A percentile compares a stretch with the other conserved stretches of the same genome.
These are phyloP conservation scores for Neofusicoccum parvum DNA, from an alignment of 2,329 filamentous ascomycete species.

Conservation along the genomic window DNA sequence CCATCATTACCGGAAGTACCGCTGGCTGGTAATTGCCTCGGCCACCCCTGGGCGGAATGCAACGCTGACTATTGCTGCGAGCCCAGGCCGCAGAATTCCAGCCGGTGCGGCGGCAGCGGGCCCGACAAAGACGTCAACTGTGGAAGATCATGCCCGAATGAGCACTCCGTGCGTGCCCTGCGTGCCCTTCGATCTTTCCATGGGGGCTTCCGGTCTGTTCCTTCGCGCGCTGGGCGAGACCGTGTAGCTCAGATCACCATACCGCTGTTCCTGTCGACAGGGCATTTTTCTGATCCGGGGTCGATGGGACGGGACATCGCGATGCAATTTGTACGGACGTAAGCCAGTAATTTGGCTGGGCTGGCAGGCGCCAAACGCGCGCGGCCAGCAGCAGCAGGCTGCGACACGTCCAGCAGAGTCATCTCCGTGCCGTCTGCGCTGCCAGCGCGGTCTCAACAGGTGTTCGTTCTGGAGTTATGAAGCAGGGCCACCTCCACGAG, in stretches of 20 bases:
- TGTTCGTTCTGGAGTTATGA: conserved; percentile 2
- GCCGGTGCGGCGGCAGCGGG: not conserved
- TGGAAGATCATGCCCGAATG: conserved; percentile 11
- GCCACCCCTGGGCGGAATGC: not conserved
- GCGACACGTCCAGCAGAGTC: not conserved
- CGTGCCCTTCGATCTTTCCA: not conserved
- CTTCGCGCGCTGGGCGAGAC: conserved; percentile 2
- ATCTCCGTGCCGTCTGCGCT: not conserved
- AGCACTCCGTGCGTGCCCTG: not conserved
- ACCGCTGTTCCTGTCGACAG: conserved; percentile 11
- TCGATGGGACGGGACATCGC: not conserved
- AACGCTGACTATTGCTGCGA: conserved; percentile 1
- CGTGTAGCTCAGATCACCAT: conserved; percentile 5
- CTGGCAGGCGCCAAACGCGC: not conserved
- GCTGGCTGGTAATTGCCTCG: not conserved
- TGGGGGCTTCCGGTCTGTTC: conserved; percentile 2
- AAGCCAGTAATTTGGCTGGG: too few relatives aligned
- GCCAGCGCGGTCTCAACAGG: not conserved
- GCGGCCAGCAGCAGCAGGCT: not conserved
- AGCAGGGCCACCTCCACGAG: conserved; percentile 7
- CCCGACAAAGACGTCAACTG: not conserved
- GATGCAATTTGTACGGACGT: not conserved
- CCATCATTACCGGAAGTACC: too few relatives aligned
- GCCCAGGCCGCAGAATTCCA: not conserved
- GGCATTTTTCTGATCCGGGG: not conserved